These are phyloP conservation scores for Hydrangea macrophylla DNA, from an alignment of 148 eudicot genomes.

Conservation along the genomic window DNA sequence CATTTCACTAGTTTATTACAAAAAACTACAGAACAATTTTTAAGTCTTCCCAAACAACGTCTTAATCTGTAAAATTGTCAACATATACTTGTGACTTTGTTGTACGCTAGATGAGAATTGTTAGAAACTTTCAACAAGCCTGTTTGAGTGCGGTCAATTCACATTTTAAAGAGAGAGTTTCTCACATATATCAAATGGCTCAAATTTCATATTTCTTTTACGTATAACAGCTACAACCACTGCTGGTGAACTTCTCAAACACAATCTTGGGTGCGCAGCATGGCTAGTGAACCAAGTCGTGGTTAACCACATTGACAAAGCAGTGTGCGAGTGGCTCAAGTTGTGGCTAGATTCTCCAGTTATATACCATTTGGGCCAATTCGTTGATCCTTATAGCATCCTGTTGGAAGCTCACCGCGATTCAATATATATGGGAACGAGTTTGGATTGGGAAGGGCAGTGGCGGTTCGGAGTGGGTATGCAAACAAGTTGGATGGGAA, in stretches of 20 bases:
- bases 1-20: too few relatives aligned
- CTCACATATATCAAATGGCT: too few relatives aligned
- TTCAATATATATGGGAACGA: conserved; percentile 24
- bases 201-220: too few relatives aligned
- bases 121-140: too few relatives aligned
- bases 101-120: too few relatives aligned
- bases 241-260: conserved; percentile 7
- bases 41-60: too few relatives aligned
- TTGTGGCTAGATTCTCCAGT: conserved; percentile 12
- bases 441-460: conserved; percentile 28
- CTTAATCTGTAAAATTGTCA: too few relatives aligned
- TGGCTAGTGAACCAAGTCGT: conserved; percentile 15
- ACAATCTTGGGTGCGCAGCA: conserved; percentile 22
- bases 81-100: too few relatives aligned
- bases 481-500: conserved; percentile 28
- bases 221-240: too few relatives aligned
- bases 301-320: conserved; percentile 7
- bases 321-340: background rate
- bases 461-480: conserved; percentile 25
- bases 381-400: conserved; percentile 16
- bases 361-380: conserved; percentile 4
- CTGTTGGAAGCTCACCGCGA: conserved; percentile 26
- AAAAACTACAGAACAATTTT: too few relatives aligned
- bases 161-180: too few relatives aligned
- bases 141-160: too few relatives aligned